Conservation (phyloP, 768 basidiomycete species). For the Lactarius sanguifluus region DNA sequence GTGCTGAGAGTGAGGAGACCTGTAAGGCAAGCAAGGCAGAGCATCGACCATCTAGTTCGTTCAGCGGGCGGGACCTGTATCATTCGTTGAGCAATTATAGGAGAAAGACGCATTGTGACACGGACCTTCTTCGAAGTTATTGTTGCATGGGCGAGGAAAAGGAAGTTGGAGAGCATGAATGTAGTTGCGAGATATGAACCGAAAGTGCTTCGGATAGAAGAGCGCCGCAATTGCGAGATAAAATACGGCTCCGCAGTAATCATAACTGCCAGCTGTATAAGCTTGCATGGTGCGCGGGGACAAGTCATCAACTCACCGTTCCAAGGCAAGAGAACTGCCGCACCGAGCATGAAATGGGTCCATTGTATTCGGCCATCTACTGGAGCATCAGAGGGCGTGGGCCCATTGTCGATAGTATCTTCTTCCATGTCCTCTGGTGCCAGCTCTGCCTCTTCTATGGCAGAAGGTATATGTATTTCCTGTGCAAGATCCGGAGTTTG, state of each 20-base stretch:
- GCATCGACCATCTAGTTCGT: conserved; percentile 52
- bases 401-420: conserved; percentile 10
- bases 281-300: conserved; percentile 1
- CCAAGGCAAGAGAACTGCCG: conserved; percentile 83
- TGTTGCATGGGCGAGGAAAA: conserved; percentile 74
- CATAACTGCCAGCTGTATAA: conserved; percentile 52
- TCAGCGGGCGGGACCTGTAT: conserved; percentile 58
- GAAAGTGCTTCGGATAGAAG: conserved; percentile 52
- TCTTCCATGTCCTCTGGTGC: conserved; percentile 17
- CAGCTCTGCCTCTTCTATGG: conserved; percentile 17
- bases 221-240: conserved; percentile 61
- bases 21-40: conserved; percentile 53
- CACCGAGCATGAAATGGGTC: conserved; percentile 74
- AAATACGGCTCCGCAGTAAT: conserved; percentile 88
- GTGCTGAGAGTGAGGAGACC: conserved; percentile 66
- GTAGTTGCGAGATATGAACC: conserved; percentile 46
- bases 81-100: conserved; percentile 6
- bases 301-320: conserved; percentile 58
- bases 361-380: conserved; percentile 52
- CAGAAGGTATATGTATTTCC: conserved; percentile 11
- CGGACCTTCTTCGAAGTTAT: conserved; percentile 58
- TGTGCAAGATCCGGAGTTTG: conserved; percentile 14
- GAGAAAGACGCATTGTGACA: conserved; percentile 1
- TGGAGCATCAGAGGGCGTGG: conserved; percentile 23
- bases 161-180: conserved; percentile 62